A percentile compares a stretch with the other conserved stretches of the same genome.
Evolutionary conservation across 2,329 filamentous ascomycete species (phyloP).

Genomic region (Monosporascus cannonballus): DNA sequence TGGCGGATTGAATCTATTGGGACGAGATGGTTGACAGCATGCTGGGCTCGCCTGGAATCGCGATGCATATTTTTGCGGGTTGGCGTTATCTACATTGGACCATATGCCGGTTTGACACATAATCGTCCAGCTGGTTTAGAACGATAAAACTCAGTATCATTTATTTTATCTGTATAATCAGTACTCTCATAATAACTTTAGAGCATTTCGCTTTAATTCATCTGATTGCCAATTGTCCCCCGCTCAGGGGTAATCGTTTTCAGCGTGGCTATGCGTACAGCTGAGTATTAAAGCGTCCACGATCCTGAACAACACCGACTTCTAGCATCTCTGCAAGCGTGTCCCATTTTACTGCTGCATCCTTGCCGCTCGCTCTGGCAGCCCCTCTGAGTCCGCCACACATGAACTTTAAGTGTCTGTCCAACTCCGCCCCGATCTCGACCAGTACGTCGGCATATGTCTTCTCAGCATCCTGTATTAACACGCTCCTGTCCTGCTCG

Average conservation of each 20-base stretch:
- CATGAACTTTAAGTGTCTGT: constrained; percentile 63
- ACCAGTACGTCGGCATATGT: constrained; percentile 47
- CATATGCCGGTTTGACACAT: too few relatives aligned
- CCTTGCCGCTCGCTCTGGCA: constrained; percentile 64
- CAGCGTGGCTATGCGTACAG: neutral
- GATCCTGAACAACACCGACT: constrained; percentile 26
- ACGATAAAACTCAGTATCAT: too few relatives aligned
- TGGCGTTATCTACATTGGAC: too few relatives aligned
- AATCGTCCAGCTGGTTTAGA: too few relatives aligned
- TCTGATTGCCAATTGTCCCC: too few relatives aligned
- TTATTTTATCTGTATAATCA: too few relatives aligned
- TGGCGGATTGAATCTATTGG: too few relatives aligned
- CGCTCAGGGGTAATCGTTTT: neutral
- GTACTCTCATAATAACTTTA: too few relatives aligned
- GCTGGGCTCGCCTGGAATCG: too few relatives aligned
- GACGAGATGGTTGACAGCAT: too few relatives aligned
- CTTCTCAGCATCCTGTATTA: constrained; percentile 30
- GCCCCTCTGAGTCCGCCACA: constrained; percentile 67
- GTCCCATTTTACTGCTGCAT: constrained; percentile 62
- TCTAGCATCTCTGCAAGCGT: constrained; percentile 76
- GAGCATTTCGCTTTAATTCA: too few relatives aligned
- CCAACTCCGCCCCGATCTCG: constrained; percentile 56
- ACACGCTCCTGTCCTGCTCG: constrained; percentile 22
- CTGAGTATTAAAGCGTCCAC: constrained; percentile 4
- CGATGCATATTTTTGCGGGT: too few relatives aligned